phyloP scores from a whole-genome alignment of 192 early-diverging fungal species.

The Gaertneriomyces semiglobifer region DNA sequence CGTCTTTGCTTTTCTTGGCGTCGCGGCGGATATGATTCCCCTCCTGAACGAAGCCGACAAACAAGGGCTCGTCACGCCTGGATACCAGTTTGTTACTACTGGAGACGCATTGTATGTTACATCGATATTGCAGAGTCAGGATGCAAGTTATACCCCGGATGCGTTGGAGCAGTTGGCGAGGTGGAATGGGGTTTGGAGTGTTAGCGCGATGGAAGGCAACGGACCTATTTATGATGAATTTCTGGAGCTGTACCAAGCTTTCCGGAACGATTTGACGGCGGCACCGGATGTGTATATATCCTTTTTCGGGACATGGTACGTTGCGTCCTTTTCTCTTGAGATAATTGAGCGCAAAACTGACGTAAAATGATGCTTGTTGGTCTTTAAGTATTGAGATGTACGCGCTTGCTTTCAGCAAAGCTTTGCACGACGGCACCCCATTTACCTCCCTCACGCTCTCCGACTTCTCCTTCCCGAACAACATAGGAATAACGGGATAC shows the following conservation, averaged over 20 bases:
- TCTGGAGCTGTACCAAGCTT: not conserved
- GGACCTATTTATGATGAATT: not conserved
- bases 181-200: conserved; percentile 11
- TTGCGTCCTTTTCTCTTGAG: too few relatives aligned
- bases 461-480: conserved; percentile 7
- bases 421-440: not conserved
- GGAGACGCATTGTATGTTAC: not conserved
- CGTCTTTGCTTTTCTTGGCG: not conserved
- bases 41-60: conserved; percentile 1
- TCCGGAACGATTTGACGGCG: not conserved
- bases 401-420: not conserved
- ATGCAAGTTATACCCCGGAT: not conserved
- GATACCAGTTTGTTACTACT: conserved; percentile 12
- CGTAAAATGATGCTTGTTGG: too few relatives aligned
- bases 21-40: not conserved
- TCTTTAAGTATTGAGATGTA: too few relatives aligned
- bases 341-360: too few relatives aligned
- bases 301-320: too few relatives aligned
- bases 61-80: conserved; percentile 1
- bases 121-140: not conserved
- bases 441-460: not conserved
- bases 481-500: not conserved
- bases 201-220: conserved; percentile 5
- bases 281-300: not conserved
- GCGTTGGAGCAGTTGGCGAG: not conserved